Percentiles rank a stretch among this genome's conserved stretches.
These are phyloP conservation scores for Kodamaea lidongshanica DNA, from an alignment of 805 yeast genomes.

Conservation along the genomic window DNA sequence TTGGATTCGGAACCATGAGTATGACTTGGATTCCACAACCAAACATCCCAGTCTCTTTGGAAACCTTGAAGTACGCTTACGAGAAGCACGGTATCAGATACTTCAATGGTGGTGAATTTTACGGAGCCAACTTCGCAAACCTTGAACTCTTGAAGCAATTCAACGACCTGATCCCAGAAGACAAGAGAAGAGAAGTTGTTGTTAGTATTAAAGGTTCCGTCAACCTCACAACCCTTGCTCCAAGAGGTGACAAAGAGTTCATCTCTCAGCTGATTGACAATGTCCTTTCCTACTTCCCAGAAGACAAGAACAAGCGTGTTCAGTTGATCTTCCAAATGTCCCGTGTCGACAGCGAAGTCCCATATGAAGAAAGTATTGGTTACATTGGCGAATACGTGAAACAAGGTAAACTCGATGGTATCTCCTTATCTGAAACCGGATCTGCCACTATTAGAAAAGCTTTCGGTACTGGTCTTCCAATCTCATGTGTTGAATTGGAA, in stretches of 20 bases:
- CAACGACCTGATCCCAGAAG: constrained; percentile 49
- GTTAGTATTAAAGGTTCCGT: constrained; percentile 66
- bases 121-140: constrained; percentile 51
- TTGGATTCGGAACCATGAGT: constrained; percentile 79
- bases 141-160: constrained; percentile 53
- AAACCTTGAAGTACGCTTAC: constrained; percentile 45
- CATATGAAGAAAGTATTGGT: constrained; percentile 53
- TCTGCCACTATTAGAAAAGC: constrained; percentile 59
- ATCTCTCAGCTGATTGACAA: constrained; percentile 46
- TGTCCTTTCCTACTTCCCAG: constrained; percentile 26
- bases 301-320: constrained; percentile 24
- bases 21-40: constrained; percentile 65
- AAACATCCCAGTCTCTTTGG: constrained; percentile 46
- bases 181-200: constrained; percentile 45
- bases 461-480: constrained; percentile 42
- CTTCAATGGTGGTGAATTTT: constrained; percentile 74
- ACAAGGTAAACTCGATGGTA: constrained; percentile 59
- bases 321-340: constrained; percentile 56
- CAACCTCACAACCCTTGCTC: constrained; percentile 28
- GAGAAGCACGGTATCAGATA: constrained; percentile 44
- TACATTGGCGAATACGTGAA: constrained; percentile 54
- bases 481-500: constrained; percentile 73
- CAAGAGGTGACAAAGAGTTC: constrained; percentile 46
- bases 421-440: constrained; percentile 69
- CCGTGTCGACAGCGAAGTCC: constrained; percentile 53